phyloP scores from a whole-genome alignment of 2,329 filamentous ascomycete genomes.

The Phaeosphaeria sp. region DNA sequence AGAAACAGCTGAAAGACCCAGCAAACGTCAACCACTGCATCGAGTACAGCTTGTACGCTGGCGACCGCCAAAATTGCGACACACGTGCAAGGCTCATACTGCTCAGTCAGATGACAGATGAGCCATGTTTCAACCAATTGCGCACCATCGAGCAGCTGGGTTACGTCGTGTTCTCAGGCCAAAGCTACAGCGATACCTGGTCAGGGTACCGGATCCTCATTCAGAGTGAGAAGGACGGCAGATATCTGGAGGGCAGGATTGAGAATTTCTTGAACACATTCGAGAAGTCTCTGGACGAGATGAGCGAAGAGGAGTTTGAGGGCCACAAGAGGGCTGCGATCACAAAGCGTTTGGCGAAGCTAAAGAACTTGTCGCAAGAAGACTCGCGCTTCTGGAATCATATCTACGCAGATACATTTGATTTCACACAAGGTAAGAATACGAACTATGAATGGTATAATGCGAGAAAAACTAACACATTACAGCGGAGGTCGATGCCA shows the following conservation, averaged over 20 bases:
- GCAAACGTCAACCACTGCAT: conserved; percentile 75
- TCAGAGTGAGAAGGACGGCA: conserved; percentile 85
- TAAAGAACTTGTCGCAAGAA: conserved; percentile 91
- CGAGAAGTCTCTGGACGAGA: conserved; percentile 70
- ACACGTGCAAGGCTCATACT: conserved; percentile 80
- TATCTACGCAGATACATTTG: conserved; percentile 84
- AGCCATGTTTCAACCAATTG: conserved; percentile 92
- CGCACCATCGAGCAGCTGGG: conserved; percentile 97
- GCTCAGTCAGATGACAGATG: conserved; percentile 87
- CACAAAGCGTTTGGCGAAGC: conserved; percentile 84
- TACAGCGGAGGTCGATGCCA: conserved; percentile 77
- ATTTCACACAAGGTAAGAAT: conserved; percentile 81
- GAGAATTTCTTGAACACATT: conserved; percentile 81
- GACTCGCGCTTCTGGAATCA: conserved; percentile 83
- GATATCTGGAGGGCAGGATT: conserved; percentile 86
- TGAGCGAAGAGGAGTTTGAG: conserved; percentile 86
- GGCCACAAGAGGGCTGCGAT: conserved; percentile 89
- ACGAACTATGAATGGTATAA: background rate
- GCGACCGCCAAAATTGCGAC: conserved; percentile 63
- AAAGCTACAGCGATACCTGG: conserved; percentile 75
- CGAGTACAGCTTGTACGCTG: conserved; percentile 55
- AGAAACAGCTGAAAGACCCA: conserved; percentile 80
- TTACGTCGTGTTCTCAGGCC: conserved; percentile 91
- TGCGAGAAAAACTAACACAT: conserved; percentile 5
- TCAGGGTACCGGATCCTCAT: conserved; percentile 85